Percentiles rank a stretch among this genome's conserved stretches.
These are phyloP conservation scores for Auricularia sp. DNA, from an alignment of 768 basidiomycete species.

Conservation along the genomic window DNA sequence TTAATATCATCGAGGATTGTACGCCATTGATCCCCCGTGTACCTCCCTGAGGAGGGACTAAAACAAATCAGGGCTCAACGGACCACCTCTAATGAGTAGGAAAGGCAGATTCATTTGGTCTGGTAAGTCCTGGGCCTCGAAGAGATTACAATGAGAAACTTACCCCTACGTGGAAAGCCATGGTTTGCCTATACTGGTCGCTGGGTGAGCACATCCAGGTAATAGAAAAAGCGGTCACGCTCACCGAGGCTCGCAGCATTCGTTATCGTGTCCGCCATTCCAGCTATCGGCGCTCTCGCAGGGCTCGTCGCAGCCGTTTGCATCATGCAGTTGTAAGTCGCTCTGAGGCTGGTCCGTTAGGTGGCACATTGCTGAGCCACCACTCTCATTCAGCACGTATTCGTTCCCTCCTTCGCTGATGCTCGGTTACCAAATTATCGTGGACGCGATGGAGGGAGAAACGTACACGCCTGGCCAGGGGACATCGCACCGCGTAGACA, in stretches of 20 bases:
- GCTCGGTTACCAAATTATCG: slow-evolving; percentile 23
- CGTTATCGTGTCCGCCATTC: slow-evolving; percentile 49
- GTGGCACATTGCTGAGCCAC: too few species aligned
- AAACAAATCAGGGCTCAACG: slow-evolving; percentile 23
- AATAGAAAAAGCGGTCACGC: too few species aligned
- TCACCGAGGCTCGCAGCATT: slow-evolving; percentile 31
- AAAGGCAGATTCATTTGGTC: slow-evolving; percentile 38
- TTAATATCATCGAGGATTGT: slow-evolving; percentile 40
- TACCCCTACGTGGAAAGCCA: slow-evolving; percentile 5
- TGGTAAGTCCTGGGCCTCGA: slow-evolving; percentile 17
- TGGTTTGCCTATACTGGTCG: slow-evolving; percentile 23
- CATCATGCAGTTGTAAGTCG: slow-evolving; percentile 41
- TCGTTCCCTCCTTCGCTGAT: slow-evolving; percentile 31
- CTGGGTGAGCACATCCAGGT: slow-evolving; percentile 3
- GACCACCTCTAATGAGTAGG: slow-evolving; percentile 37
- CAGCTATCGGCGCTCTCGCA: slow-evolving; percentile 45
- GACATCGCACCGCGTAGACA: slow-evolving; percentile 14
- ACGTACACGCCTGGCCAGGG: slow-evolving; percentile 12
- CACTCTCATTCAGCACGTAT: slow-evolving; percentile 15
- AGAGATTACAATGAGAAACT: neutral
- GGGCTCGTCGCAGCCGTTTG: slow-evolving; percentile 47
- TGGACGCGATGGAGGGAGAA: slow-evolving; percentile 21
- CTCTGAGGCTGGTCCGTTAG: too few species aligned
- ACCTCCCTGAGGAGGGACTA: neutral
- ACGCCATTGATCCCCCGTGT: neutral